A percentile compares a stretch with the other conserved stretches of the same genome.
phyloP scores from a whole-genome alignment of 257 asterid species.

The Petunia axillaris region DNA sequence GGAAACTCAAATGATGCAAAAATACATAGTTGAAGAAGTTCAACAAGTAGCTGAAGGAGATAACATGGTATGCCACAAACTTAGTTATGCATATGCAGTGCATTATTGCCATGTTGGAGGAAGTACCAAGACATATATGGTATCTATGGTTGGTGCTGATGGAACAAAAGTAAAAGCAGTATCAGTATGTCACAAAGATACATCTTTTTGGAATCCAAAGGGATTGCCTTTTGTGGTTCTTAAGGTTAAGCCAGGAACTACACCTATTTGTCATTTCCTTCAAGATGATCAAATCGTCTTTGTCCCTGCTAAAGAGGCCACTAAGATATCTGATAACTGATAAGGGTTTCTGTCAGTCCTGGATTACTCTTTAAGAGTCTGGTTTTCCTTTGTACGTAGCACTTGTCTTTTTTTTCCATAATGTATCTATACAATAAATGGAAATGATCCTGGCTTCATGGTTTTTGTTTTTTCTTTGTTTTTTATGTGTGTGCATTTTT shows the following conservation, averaged over 20 bases:
- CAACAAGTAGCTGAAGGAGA: neutral
- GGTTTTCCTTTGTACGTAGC: neutral
- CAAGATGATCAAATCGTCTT: constrained; percentile 21
- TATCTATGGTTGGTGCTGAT: constrained; percentile 24
- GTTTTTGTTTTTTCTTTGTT: too few relatives aligned
- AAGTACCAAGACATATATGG: constrained; percentile 11
- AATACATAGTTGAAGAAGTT: constrained; percentile 1
- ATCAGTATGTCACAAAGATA: constrained; percentile 29
- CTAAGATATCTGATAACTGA: neutral
- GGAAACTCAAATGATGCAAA: neutral
- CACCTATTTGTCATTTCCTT: constrained; percentile 28
- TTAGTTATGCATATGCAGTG: constrained; percentile 3
- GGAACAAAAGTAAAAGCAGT: constrained; percentile 19
- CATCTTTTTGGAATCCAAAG: constrained; percentile 22
- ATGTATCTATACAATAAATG: neutral
- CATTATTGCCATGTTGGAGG: constrained; percentile 23
- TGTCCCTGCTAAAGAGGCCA: neutral
- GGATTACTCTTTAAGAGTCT: neutral
- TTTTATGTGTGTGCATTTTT: too few relatives aligned
- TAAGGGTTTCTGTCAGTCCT: too few relatives aligned
- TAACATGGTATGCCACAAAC: constrained; percentile 21
- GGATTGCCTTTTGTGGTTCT: constrained; percentile 27
- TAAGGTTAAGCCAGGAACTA: constrained; percentile 26
- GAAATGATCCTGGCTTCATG: neutral
- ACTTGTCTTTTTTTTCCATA: neutral